Evolutionary conservation across 2,329 filamentous ascomycete species (phyloP), one percentile per base, ranked within the genome.

Genomic region (Emergomyces orientalis): DNA sequence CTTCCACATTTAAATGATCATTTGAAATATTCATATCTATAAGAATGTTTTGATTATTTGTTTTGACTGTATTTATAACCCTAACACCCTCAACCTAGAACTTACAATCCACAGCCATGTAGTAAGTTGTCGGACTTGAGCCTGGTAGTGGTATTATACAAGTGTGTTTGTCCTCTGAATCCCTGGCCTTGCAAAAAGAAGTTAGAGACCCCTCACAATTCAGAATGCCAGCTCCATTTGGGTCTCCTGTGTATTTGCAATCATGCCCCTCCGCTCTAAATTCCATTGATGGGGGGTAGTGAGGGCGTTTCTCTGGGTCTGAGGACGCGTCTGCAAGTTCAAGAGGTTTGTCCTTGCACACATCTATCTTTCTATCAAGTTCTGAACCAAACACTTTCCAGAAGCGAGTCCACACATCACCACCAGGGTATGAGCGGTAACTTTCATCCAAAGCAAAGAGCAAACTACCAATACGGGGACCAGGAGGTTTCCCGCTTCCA

Each of bases 401-500:
- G 11, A 45, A 39, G 58, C 58, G 58, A 41, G 43, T 45, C 58
- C 19, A 60, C 37, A n/a, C 39, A 13, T 19, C 58, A 25, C 58
- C 58, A n/a, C 39, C 58, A n/a, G 39, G 58, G n/a, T 22, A 6
- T 9, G 58, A 47, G 19, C 13, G 14, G 43, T 45, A 49, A 30
- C 30, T 32, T 47, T 51, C 58, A 7, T 41, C 30, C 37, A 60
- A 60, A 11, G 58, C 58, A 30, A 60, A 27, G 22, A 60, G 32
- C 30, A 60, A 32, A 22, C 13, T 45, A 47, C 45, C 45, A 22
- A 47, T 9, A 47, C 45, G 45, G n/a, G 45, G 45, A n/a, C 32
- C 59, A 27, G 59, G 59, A 55, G 60, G 60, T 49, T 61, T 37
- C 30, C 47, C 60, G 22, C 27, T 41, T 32, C 60, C 49, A 32